Base-by-base conservation (phyloP, 2,329 filamentous ascomycete species). In the Graphilbum sp. region DNA sequence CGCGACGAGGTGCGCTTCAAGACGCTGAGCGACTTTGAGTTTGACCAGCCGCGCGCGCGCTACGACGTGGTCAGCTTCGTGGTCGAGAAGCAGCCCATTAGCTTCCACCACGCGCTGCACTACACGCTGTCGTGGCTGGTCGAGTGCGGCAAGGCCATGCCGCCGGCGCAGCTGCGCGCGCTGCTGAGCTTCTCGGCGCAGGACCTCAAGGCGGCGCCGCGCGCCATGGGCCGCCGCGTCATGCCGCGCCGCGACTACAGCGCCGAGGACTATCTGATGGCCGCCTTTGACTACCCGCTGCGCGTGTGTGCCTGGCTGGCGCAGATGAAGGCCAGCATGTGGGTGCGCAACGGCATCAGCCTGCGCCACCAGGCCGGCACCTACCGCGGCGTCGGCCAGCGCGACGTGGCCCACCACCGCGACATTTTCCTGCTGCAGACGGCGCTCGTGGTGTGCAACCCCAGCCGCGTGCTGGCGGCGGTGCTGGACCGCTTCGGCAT, bases 261-360 rank as follows among this genome's bases (percentile, higher is more conserved):
- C 0, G 61, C 79, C 0, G 82, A 93, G 49, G 85, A 93, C 53
- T 78, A 87, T 50, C 64, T 94, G 18, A 76, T 94, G 54, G 79
- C 82, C 2, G 74, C 86, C 37, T 94, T 98, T 50, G 90, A 98
- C 55, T 94, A 84, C 50, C 88, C 92, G 1, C 65, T 98, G 4
- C 73, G 92, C 37, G 87, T 96, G 1, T 95, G 86, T 54, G 86
- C 85, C 17, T 98, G 90, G 90, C 66, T 98, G 24, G 83, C 90
- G 6, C 92, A 98, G 61, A 96, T 98, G 75, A 94, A 93, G 56
- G 86, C 88, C 16, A 84, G 86, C 37, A 93, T 96, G 77, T 98
- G 92, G 90, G 88, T 98, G 45, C 77, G 90, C 40, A 98, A 98
- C 53, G 90, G 90, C 2, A 85, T 98, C 52, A 96, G 88, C 50